These are phyloP conservation scores for Boletus smithii DNA, from an alignment of 1,284 basidiomycete genomes.

Conservation along the genomic window DNA sequence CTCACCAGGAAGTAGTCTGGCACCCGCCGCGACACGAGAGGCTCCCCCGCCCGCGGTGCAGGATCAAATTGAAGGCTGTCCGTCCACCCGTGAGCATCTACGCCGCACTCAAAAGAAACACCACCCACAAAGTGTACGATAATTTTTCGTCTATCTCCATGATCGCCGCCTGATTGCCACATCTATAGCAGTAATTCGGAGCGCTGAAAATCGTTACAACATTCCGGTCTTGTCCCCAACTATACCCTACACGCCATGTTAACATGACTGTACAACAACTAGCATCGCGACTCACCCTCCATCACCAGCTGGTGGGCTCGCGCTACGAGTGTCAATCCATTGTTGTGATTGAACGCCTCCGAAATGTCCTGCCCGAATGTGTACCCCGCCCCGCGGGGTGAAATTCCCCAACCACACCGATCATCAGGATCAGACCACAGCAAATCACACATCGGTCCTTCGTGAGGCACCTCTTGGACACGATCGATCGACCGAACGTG, in stretches of 20 bases:
- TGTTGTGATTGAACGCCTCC: constrained; percentile 98
- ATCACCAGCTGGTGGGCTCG: constrained; percentile 97
- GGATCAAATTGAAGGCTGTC: constrained; percentile 98
- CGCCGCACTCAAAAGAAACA: constrained; percentile 5
- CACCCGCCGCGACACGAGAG: constrained; percentile 95
- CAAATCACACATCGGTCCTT: constrained; percentile 99
- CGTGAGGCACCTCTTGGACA: constrained; percentile 98
- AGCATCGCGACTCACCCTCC: constrained; percentile 67
- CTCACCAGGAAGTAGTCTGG: constrained; percentile 94
- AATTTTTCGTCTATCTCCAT: constrained; percentile 99
- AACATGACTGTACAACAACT: background rate
- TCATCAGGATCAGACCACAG: constrained; percentile 99
- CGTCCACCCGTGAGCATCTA: constrained; percentile 14
- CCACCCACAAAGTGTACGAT: constrained; percentile 84
- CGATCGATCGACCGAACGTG: constrained; percentile 98
- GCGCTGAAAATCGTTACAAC: constrained; percentile 99
- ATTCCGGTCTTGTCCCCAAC: constrained; percentile 98
- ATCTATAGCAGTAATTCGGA: constrained; percentile 99
- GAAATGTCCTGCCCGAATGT: constrained; percentile 99
- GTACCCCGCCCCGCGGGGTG: constrained; percentile 97
- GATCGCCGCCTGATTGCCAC: constrained; percentile 99
- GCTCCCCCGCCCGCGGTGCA: constrained; percentile 96
- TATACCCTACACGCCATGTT: constrained; percentile 57
- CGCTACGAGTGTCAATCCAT: constrained; percentile 94
- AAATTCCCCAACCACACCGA: constrained; percentile 99